Evolutionary conservation across 805 yeast species (phyloP).

Genomic region (Cyberlindnera lachancei): DNA sequence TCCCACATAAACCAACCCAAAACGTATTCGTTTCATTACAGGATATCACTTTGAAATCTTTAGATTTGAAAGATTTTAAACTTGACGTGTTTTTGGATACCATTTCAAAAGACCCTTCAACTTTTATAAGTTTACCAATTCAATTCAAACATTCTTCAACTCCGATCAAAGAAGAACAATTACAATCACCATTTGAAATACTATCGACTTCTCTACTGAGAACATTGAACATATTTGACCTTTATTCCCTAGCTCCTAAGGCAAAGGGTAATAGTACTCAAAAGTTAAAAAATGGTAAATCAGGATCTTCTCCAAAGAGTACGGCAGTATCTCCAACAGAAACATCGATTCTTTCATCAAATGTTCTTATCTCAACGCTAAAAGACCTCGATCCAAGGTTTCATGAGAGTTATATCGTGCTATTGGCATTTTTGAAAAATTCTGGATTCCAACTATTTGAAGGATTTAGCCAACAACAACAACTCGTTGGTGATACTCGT

Average conservation of each 20-base stretch:
- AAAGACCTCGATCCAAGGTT: conserved; percentile 24
- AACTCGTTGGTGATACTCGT: conserved; percentile 33
- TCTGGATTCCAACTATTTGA: conserved; percentile 32
- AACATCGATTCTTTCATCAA: too few relatives aligned
- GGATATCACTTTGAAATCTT: conserved; percentile 29
- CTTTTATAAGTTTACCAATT: too few relatives aligned
- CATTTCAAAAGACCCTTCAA: too few relatives aligned
- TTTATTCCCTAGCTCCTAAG: too few relatives aligned
- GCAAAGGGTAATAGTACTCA: too few relatives aligned
- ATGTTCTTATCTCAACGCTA: conserved; percentile 33
- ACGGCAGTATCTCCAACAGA: too few relatives aligned
- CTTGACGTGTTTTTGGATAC: conserved; percentile 21
- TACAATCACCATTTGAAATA: conserved; percentile 34
- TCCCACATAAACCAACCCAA: conserved; percentile 2
- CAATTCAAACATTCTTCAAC: too few relatives aligned
- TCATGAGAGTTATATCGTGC: conserved; percentile 36
- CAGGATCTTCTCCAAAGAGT: conserved; percentile 26
- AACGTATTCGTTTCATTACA: background rate
- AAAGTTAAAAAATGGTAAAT: too few relatives aligned
- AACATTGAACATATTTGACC: conserved; percentile 42
- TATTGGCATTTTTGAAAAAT: conserved; percentile 40
- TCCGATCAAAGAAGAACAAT: too few relatives aligned
- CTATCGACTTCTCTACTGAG: conserved; percentile 51
- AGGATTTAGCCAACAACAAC: conserved; percentile 28
- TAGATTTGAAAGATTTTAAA: conserved; percentile 20